Conservation (phyloP, 2,329 filamentous ascomycete species). For the Aureobasidium sp. region DNA sequence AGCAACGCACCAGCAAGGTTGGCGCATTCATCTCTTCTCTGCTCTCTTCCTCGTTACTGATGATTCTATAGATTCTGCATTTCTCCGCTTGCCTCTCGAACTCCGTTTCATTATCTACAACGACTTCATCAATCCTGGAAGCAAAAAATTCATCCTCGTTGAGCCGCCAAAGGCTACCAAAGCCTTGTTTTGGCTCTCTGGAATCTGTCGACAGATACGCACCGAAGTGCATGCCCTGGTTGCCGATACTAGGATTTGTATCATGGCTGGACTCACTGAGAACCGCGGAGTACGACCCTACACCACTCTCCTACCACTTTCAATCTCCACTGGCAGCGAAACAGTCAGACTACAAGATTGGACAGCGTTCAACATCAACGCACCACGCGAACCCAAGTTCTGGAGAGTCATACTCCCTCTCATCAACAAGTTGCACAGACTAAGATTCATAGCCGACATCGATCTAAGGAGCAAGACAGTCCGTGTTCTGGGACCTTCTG, state of each 20-base stretch:
- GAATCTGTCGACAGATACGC: not conserved
- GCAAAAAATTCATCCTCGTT: too few species aligned
- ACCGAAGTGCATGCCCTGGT: not conserved
- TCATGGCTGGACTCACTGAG: too few species aligned
- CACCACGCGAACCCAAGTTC: not conserved
- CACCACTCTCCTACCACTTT: too few species aligned
- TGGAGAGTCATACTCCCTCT: not conserved
- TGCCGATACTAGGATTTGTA: not conserved
- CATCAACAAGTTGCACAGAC: accelerated
- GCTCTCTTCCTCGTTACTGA: not conserved
- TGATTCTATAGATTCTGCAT: not conserved
- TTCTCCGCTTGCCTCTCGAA: not conserved
- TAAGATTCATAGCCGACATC: not conserved
- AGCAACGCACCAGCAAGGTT: not conserved
- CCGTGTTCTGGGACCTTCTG: not conserved
- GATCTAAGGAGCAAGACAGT: not conserved
- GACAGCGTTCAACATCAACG: too few species aligned
- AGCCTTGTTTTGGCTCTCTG: not conserved
- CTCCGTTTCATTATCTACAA: not conserved
- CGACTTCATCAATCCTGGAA: not conserved
- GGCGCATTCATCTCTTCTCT: not conserved
- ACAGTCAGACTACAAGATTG: too few species aligned
- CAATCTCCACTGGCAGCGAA: too few species aligned
- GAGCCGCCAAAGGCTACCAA: too few species aligned
- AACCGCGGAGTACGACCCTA: too few species aligned